Percentiles rank a stretch among this genome's conserved stretches.
Evolutionary conservation across 83 land plant genomes (phyloP).

Genomic region (Thuja plicata): DNA sequence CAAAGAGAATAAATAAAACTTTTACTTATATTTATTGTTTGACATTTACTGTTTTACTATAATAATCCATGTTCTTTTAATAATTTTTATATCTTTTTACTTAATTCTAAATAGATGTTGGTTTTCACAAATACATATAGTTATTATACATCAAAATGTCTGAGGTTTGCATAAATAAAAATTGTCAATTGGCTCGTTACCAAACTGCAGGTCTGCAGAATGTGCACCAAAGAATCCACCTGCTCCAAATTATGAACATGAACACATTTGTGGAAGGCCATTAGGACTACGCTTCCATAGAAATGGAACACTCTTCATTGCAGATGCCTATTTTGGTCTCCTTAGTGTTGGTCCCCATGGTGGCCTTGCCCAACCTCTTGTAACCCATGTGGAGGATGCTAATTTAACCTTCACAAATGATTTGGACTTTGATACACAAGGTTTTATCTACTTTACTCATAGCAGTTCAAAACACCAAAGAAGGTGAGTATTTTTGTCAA

Average conservation of each 20-base stretch:
- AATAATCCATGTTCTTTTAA: no score
- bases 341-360: constrained; percentile 59
- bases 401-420: constrained; percentile 66
- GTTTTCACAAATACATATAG: no score
- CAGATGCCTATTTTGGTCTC: constrained; percentile 87
- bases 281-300: constrained; percentile 21
- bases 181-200: no score
- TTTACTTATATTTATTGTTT: no score
- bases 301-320: constrained; percentile 77
- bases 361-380: constrained; percentile 58
- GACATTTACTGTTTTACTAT: no score
- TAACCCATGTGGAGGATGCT: constrained; percentile 49
- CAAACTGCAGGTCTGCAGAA: not conserved
- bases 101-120: no score
- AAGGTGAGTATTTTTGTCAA: constrained; percentile 38
- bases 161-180: no score
- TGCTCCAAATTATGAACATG: constrained; percentile 3
- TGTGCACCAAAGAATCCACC: constrained; percentile 17
- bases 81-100: no score
- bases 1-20: no score
- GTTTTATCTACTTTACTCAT: constrained; percentile 76
- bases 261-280: constrained; percentile 18
- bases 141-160: no score
- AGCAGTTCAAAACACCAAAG: constrained; percentile 67
- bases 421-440: constrained; percentile 68